phyloP scores from a whole-genome alignment of 2,329 filamentous ascomycete genomes.

The Calonectria hawksworthii region DNA sequence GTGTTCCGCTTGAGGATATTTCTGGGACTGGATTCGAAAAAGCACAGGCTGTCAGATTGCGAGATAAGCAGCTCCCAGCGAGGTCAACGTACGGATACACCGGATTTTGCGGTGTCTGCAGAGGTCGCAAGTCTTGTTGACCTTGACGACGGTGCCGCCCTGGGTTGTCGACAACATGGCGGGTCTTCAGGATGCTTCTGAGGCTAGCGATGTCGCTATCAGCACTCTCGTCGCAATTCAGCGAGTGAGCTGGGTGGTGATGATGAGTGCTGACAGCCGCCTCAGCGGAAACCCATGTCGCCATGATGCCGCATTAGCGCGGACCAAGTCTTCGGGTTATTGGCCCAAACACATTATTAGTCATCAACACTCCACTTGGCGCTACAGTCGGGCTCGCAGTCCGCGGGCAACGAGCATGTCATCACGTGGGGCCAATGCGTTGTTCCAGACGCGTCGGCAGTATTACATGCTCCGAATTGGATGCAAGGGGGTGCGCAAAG shows the following conservation, averaged over 20 bases:
- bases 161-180: not conserved
- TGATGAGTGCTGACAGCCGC: not conserved
- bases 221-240: not conserved
- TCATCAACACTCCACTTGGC: not conserved
- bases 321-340: not conserved
- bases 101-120: constrained; percentile 41
- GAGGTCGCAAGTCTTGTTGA: constrained; percentile 35
- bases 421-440: not conserved
- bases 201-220: not conserved
- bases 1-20: not conserved
- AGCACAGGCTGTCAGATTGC: not conserved
- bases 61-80: not conserved
- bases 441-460: not conserved
- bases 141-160: not conserved
- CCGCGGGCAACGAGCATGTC: not conserved
- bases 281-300: not conserved
- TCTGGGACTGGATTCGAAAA: not conserved
- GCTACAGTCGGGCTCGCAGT: not conserved
- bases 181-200: not conserved
- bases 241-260: not conserved
- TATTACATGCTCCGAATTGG: too few species aligned
- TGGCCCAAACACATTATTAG: not conserved
- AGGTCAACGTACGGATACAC: constrained; percentile 32
- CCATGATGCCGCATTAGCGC: not conserved
- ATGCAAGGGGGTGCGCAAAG: too few species aligned